These are phyloP conservation scores for Camellia sinensis DNA, from an alignment of 148 eudicot genomes.

Conservation along the genomic window DNA sequence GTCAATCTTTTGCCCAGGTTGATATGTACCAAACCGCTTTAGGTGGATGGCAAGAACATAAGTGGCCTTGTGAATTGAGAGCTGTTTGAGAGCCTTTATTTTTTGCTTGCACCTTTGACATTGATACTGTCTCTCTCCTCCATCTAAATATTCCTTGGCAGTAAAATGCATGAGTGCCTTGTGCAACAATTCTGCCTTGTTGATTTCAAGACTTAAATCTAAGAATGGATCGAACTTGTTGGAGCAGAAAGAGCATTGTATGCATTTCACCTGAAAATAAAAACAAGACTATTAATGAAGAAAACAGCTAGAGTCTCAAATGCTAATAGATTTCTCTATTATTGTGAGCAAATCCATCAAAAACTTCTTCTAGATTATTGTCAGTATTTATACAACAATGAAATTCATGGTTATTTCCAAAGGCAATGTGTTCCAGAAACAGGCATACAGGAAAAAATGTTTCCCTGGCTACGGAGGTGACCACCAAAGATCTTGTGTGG, in stretches of 20 bases:
- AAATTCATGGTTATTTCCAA: neutral
- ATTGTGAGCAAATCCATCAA: neutral
- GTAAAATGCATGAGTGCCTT: slow-evolving; percentile 82
- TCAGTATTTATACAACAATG: neutral
- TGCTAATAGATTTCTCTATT: neutral
- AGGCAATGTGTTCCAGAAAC: neutral
- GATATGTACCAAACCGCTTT: slow-evolving; percentile 75
- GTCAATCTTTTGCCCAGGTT: slow-evolving; percentile 75
- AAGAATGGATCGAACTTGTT: slow-evolving; percentile 87
- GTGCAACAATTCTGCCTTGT: slow-evolving; percentile 66
- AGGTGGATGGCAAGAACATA: slow-evolving; percentile 77
- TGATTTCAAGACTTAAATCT: slow-evolving; percentile 90
- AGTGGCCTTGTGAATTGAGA: slow-evolving; percentile 76
- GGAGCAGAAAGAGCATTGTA: slow-evolving; percentile 79
- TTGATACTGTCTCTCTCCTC: slow-evolving; percentile 81
- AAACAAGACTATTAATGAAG: neutral
- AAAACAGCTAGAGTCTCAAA: neutral
- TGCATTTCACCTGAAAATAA: slow-evolving; percentile 76
- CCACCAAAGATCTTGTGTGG: slow-evolving; percentile 94
- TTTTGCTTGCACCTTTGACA: slow-evolving; percentile 89
- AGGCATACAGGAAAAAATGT: neutral
- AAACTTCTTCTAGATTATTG: neutral
- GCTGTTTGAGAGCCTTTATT: slow-evolving; percentile 87
- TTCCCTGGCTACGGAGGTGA: slow-evolving; percentile 81
- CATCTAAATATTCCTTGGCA: slow-evolving; percentile 79